Evolutionary conservation across 345 rosid species (phyloP), one percentile per base, ranked within the genome.

Genomic region (Syzygium aqueum): DNA sequence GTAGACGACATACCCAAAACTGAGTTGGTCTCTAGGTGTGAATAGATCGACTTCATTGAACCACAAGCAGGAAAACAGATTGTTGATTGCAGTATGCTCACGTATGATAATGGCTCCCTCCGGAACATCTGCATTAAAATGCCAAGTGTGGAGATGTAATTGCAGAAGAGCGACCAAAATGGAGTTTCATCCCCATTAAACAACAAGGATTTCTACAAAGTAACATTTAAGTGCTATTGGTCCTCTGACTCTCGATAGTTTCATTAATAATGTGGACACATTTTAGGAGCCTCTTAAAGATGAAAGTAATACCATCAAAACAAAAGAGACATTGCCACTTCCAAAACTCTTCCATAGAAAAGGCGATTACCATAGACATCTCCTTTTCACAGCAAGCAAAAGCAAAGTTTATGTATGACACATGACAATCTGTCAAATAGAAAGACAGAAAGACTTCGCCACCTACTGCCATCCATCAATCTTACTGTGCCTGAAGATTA

Each of bases 21-120:
- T 96, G 89, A 96, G 93, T 90, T 98, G 99, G 93, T 98, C 99
- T 92, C 99, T 92, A n/a, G 99, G 99, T 23, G 99, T 96, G 87
- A 96, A 89, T 87, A 98, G 96, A 89, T 98, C 88, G 84, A 98
- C 99, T 94, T 96, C 97, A 51, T 96, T 96, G 98, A 98, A 98
- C 99, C 99, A 96, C 91, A 96, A 85, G 93, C 99, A 96, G 91
- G 95, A 94, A 86, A 98, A 98, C 91, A 98, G 91, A 87, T 96
- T 94, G 88, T 88, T 96, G 88, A 96, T 83, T 40, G 93, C 92
- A 7, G 99, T 96, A 87, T 96, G 99, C 87, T 96, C 99, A 77
- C 98, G 90, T 80, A 95, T 88, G 88, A 96, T 96, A 89, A 96
- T 86, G 27, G 99, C 99, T 90, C 99, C 99, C 94, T 98, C 99